Conservation (phyloP, 1,139 yeast genomes). For the Blastobotrys niveus region DNA sequence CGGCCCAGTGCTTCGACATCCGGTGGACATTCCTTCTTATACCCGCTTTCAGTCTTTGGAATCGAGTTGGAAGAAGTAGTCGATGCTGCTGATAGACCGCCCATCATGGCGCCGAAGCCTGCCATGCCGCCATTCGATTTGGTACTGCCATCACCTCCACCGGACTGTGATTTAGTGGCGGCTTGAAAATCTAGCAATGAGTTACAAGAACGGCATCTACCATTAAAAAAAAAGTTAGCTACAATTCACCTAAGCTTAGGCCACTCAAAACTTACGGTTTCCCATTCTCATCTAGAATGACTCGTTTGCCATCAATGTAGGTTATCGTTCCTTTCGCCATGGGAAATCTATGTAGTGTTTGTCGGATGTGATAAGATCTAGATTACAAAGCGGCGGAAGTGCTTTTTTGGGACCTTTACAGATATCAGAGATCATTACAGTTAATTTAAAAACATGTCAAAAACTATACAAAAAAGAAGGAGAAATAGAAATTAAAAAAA, state of each 20-base stretch:
- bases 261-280: conserved; percentile 72
- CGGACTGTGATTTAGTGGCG: conserved; percentile 35
- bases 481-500: not conserved
- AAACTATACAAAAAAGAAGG: not conserved
- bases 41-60: conserved; percentile 16
- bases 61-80: conserved; percentile 11
- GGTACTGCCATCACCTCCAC: conserved; percentile 10
- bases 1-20: conserved; percentile 78
- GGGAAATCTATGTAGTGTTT: no score
- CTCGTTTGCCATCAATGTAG: conserved; percentile 50
- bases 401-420: no score
- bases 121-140: conserved; percentile 4
- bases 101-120: conserved; percentile 20
- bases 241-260: no score
- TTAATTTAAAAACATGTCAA: not conserved
- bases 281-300: conserved; percentile 79
- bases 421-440: no score
- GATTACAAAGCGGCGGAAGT: no score
- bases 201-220: conserved; percentile 79
- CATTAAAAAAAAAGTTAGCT: conserved; percentile 2
- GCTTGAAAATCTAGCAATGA: conserved; percentile 67
- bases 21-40: conserved; percentile 61
- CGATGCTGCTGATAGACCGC: conserved; percentile 17
- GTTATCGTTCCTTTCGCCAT: conserved; percentile 15
- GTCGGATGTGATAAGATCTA: not conserved